These are phyloP conservation scores for Jatropha curcas DNA, from an alignment of 345 rosid genomes.

Conservation along the genomic window DNA sequence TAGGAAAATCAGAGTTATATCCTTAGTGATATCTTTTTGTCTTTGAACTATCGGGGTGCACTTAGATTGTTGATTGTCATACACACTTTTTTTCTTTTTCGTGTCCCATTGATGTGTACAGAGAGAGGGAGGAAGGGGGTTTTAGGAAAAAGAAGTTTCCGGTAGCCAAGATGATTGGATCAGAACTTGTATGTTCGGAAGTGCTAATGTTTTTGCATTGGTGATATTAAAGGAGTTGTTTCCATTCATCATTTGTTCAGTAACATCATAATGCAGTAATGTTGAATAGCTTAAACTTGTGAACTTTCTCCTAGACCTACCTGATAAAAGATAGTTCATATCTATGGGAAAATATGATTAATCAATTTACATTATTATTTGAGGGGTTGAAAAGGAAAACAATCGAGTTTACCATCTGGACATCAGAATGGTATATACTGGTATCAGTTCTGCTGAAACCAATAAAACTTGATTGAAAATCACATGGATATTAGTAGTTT, in stretches of 20 bases:
- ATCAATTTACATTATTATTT: neutral
- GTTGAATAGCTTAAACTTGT: no score
- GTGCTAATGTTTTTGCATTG: no score
- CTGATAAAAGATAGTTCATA: neutral
- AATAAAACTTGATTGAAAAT: no score
- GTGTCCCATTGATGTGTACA: neutral
- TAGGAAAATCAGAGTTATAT: neutral
- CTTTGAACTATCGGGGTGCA: neutral
- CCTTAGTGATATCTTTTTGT: neutral
- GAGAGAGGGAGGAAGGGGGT: neutral
- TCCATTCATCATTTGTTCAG: neutral
- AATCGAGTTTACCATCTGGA: no score
- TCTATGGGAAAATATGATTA: neutral
- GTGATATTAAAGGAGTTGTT: neutral
- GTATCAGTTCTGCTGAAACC: neutral
- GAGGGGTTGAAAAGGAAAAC: no score
- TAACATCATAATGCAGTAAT: neutral
- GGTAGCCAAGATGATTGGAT: neutral
- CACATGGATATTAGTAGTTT: neutral
- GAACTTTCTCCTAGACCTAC: neutral
- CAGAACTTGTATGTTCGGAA: neutral
- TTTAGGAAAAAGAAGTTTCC: neutral
- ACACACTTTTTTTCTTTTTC: no score
- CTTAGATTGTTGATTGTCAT: neutral
- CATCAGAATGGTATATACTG: neutral